Conservation (phyloP, 306 rosid genomes). For the Begonia loranthoides region DNA sequence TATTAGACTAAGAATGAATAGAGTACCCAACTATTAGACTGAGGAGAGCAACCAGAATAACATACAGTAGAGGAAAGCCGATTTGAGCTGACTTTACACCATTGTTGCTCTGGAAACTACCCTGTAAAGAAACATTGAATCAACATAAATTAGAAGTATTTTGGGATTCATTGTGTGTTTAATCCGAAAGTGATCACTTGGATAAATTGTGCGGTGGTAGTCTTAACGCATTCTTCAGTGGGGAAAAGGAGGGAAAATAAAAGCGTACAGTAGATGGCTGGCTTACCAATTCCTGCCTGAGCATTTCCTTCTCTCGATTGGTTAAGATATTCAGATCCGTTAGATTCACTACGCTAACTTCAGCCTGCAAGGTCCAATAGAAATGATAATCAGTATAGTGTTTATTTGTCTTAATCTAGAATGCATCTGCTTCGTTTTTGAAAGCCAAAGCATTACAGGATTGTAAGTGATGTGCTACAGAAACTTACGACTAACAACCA, state of each 20-base stretch:
- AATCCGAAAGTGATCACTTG: not conserved
- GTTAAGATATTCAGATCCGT: constrained; percentile 39
- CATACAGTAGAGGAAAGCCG: constrained; percentile 73
- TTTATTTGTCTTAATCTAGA: not conserved
- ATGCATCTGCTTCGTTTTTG: too few species aligned
- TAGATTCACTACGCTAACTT: constrained; percentile 39
- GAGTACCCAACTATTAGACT: constrained; percentile 57
- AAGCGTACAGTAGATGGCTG: not conserved
- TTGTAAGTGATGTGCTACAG: too few species aligned
- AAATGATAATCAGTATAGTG: not conserved
- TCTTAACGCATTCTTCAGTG: not conserved
- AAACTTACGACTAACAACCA: too few species aligned
- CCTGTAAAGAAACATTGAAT: constrained; percentile 31
- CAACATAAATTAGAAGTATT: constrained; percentile 1
- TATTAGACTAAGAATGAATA: constrained; percentile 27
- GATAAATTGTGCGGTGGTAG: too few species aligned
- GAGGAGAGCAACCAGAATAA: constrained; percentile 53
- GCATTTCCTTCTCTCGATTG: constrained; percentile 37
- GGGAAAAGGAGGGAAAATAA: not conserved
- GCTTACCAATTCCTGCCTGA: constrained; percentile 64
- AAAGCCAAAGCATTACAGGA: too few species aligned
- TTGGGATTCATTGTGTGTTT: not conserved
- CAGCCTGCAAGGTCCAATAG: constrained; percentile 43
- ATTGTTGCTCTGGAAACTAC: constrained; percentile 40
- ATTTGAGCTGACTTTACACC: constrained; percentile 22